These are phyloP conservation scores for Pilobolus umbonatus DNA, from an alignment of 192 early-diverging fungal species.

Conservation along the genomic window DNA sequence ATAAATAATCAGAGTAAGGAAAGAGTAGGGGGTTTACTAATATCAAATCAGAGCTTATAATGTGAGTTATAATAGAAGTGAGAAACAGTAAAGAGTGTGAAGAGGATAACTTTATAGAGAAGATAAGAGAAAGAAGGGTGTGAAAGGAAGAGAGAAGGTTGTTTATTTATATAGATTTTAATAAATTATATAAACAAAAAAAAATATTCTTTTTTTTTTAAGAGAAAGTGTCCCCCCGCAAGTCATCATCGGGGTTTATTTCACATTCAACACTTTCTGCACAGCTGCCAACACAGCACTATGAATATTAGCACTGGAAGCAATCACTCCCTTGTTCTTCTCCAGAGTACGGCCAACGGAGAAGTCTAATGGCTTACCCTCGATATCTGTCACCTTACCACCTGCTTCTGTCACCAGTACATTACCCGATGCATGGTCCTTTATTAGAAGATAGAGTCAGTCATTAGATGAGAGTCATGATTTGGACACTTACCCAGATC, in stretches of 20 bases:
- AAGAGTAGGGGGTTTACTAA: too few species aligned
- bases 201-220: neutral
- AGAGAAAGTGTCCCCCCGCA: too few species aligned
- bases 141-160: too few species aligned
- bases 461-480: neutral
- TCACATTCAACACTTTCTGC: conserved; percentile 42
- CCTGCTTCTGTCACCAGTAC: conserved; percentile 92
- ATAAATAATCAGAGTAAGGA: too few species aligned
- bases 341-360: conserved; percentile 78
- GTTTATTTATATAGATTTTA: neutral
- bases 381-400: conserved; percentile 78
- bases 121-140: too few species aligned
- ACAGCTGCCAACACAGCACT: conserved; percentile 76
- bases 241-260: conserved; percentile 5
- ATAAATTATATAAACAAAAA: neutral
- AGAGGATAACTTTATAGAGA: too few species aligned
- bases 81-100: too few species aligned
- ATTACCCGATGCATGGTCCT: conserved; percentile 93
- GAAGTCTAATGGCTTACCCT: conserved; percentile 86
- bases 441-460: neutral
- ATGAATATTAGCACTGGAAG: conserved; percentile 70
- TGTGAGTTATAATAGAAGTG: too few species aligned
- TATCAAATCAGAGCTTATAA: too few species aligned
- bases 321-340: conserved; percentile 88
- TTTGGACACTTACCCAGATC: conserved; percentile 77